Evolutionary conservation across 2,329 filamentous ascomycete genomes (phyloP).

Genomic region (Claviceps cyperi): DNA sequence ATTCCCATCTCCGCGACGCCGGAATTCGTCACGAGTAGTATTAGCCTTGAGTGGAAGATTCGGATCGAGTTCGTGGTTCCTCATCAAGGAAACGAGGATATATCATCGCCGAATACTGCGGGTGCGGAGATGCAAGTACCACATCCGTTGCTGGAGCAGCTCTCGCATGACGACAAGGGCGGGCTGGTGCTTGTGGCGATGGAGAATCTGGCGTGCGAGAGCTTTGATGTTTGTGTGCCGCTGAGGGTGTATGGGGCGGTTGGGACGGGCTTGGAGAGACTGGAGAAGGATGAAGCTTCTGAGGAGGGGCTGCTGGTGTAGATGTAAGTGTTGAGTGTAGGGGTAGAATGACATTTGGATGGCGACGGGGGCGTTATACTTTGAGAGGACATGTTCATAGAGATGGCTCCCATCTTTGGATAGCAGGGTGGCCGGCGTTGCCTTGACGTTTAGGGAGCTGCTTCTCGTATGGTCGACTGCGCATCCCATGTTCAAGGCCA

Average conservation of each 20-base stretch:
- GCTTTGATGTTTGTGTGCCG: conserved; percentile 79
- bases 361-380: no score
- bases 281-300: conserved; percentile 39
- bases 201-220: conserved; percentile 69
- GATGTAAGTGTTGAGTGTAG: conserved; percentile 2
- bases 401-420: no score
- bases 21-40: conserved; percentile 79
- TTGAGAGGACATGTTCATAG: no score
- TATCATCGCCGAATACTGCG: conserved; percentile 5
- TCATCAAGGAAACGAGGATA: conserved; percentile 21
- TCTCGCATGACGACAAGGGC: conserved; percentile 66
- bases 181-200: conserved; percentile 59
- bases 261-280: conserved; percentile 38
- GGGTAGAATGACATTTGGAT: no score
- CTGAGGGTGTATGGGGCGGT: conserved; percentile 63
- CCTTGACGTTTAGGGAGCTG: no score
- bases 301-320: conserved; percentile 30
- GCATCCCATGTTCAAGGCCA: no score
- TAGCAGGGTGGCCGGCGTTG: no score
- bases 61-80: conserved; percentile 87
- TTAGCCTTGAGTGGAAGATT: conserved; percentile 78
- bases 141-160: conserved; percentile 56
- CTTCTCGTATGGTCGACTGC: no score
- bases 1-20: conserved; percentile 77
- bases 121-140: conserved; percentile 7